phyloP scores from a whole-genome alignment of 768 basidiomycete species.

The Lyophyllum semitale region DNA sequence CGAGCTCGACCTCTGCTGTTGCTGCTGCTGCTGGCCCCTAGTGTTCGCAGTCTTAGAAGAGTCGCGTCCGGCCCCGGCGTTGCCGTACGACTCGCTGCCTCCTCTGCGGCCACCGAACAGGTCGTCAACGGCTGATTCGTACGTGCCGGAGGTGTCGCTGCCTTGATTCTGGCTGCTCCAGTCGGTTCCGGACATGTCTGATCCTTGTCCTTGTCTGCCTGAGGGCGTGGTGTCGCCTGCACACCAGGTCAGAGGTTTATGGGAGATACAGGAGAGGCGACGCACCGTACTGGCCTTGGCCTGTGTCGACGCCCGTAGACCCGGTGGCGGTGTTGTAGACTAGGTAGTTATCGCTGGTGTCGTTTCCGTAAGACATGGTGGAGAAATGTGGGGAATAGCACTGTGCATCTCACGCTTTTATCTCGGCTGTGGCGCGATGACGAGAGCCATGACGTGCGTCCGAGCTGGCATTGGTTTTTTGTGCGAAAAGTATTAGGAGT shows the following conservation, averaged over 20 bases:
- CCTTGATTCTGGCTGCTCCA: not conserved
- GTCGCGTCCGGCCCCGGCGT: constrained; percentile 3
- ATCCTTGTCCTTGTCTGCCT: constrained; percentile 7
- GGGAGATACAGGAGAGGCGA: too few relatives aligned
- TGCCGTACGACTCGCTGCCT: constrained; percentile 1
- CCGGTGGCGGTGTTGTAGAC: constrained; percentile 10
- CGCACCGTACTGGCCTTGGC: constrained; percentile 5
- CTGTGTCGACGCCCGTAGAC: not conserved
- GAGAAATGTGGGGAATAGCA: not conserved
- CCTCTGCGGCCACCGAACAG: constrained; percentile 2
- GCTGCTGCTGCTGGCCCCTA: not conserved
- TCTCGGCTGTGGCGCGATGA: constrained; percentile 1
- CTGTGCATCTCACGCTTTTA: too few relatives aligned
- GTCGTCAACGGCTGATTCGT: constrained; percentile 1
- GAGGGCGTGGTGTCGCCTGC: not conserved
- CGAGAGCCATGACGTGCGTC: constrained; percentile 10
- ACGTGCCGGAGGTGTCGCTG: not conserved
- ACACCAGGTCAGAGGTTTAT: not conserved
- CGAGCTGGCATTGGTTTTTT: not conserved
- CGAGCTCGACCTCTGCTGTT: constrained; percentile 6
- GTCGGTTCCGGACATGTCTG: not conserved
- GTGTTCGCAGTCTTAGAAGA: not conserved
- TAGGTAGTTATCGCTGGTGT: constrained; percentile 5
- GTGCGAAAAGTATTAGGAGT: not conserved
- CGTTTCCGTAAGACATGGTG: constrained; percentile 19